Percentiles rank a stretch among this genome's conserved stretches.
Evolutionary conservation across 1,284 basidiomycete species (phyloP).

Genomic region (Pyrrhoderma noxium): DNA sequence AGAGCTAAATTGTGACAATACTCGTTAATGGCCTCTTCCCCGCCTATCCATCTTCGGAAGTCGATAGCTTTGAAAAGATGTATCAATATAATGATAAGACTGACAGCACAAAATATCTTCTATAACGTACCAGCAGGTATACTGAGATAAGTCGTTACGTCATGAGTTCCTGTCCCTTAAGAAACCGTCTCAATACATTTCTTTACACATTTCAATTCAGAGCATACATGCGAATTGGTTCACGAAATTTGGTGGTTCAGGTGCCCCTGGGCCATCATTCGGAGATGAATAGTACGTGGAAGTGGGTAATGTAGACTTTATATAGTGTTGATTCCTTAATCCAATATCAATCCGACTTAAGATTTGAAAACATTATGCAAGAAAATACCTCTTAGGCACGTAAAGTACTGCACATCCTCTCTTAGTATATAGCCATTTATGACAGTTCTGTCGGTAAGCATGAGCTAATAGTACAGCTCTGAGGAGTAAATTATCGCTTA

Average conservation of each 20-base stretch:
- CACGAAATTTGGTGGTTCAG: conserved; percentile 40
- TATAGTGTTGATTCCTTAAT: conserved; percentile 68
- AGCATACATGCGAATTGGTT: conserved; percentile 50
- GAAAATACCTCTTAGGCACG: conserved; percentile 59
- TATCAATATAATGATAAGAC: background rate
- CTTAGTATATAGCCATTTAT: conserved; percentile 81
- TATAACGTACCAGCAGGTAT: conserved; percentile 7
- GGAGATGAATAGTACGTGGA: conserved; percentile 49
- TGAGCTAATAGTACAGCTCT: background rate
- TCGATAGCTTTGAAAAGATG: conserved; percentile 55
- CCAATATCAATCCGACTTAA: conserved; percentile 1
- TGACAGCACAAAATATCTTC: background rate
- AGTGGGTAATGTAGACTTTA: conserved; percentile 72
- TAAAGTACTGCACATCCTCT: conserved; percentile 71
- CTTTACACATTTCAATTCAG: conserved; percentile 6
- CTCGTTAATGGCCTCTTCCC: conserved; percentile 69
- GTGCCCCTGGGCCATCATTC: conserved; percentile 20
- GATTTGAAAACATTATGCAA: background rate
- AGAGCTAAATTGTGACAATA: conserved; percentile 74
- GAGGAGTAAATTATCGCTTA: conserved; percentile 29
- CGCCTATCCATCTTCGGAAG: conserved; percentile 77
- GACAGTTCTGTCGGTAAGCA: conserved; percentile 49
- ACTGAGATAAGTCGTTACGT: conserved; percentile 48
- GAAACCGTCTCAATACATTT: conserved; percentile 1
- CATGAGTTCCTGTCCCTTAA: conserved; percentile 74